phyloP scores from a whole-genome alignment of 2,329 filamentous ascomycete species.

The Phaeosphaeriaceae sp. region DNA sequence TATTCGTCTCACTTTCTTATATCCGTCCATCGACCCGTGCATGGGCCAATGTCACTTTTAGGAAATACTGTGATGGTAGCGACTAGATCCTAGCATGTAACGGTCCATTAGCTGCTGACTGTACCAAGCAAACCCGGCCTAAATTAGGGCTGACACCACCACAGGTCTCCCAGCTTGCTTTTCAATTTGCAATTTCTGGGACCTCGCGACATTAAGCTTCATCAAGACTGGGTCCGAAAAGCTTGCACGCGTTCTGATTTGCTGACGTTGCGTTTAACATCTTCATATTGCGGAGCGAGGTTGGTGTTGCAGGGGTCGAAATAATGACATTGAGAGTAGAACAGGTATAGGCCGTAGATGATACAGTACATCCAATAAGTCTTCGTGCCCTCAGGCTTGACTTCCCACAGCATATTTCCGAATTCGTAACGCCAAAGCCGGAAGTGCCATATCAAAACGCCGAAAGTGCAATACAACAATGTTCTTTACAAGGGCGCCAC shows the following conservation, averaged over 20 bases:
- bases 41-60: not conserved
- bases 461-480: not conserved
- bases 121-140: not conserved
- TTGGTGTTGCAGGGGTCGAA: not conserved
- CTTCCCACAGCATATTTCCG: not conserved
- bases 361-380: not conserved
- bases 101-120: not conserved
- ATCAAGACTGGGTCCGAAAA: not conserved
- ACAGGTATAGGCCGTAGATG: not conserved
- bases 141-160: not conserved
- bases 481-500: not conserved
- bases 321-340: not conserved
- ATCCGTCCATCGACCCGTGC: not conserved
- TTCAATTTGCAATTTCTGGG: not conserved
- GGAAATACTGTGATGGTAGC: not conserved
- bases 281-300: not conserved
- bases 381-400: not conserved
- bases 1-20: not conserved
- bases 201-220: not conserved
- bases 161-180: not conserved
- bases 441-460: not conserved
- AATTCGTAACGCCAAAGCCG: not conserved
- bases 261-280: not conserved
- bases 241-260: not conserved
- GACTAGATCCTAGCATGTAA: not conserved